Evolutionary conservation across 768 basidiomycete species (phyloP), one percentile per base, ranked within the genome.

Genomic region (Rhodosporidiobolus sp.): DNA sequence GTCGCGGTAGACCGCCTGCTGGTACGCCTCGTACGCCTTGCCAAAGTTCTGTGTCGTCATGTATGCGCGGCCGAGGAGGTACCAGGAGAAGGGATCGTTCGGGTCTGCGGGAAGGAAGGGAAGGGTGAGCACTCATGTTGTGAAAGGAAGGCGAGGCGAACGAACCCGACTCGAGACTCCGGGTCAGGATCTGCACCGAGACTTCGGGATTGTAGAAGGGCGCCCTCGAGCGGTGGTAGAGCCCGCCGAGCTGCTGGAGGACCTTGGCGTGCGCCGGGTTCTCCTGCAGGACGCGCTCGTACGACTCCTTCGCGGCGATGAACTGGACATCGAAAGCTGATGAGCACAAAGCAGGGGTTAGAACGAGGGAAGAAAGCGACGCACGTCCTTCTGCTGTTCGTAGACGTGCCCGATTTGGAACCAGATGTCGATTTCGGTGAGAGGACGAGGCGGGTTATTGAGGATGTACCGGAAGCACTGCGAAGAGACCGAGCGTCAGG

Each of bases 341-440:
- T 61, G 22, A 57, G 67, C 56, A 52, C 56, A 32, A 35, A 35
- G 50, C 0, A 14, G 43, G 38, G 10, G 9, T 11, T 24, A 24
- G 1, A 30, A n/a, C 5, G 26, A 58, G 26, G 20, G 26, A 50
- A 12, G 6, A 24, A 46, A 20, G n/a, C 35, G 12, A 83, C 87
- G 82, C 80, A 94, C 94, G 80, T 98, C 94, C 82, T 93, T 90
- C 81, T 95, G 92, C 80, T 96, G 94, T 82, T 98, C 96, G 78
- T 91, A 93, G 28, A 98, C 95, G 79, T 98, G 96, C 4, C 96
- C 96, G 72, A 99, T 96, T 83, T 99, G 96, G 87, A 98, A 98
- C 94, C 94, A 98, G 75, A 99, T 98, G 77, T 99, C 96, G 67
- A 93, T 91, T 77, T 94, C 91, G 24, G 94, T 95, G 45, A 99